Conservation (phyloP, 2,329 filamentous ascomycete genomes). For the Trichoderma koningii region DNA sequence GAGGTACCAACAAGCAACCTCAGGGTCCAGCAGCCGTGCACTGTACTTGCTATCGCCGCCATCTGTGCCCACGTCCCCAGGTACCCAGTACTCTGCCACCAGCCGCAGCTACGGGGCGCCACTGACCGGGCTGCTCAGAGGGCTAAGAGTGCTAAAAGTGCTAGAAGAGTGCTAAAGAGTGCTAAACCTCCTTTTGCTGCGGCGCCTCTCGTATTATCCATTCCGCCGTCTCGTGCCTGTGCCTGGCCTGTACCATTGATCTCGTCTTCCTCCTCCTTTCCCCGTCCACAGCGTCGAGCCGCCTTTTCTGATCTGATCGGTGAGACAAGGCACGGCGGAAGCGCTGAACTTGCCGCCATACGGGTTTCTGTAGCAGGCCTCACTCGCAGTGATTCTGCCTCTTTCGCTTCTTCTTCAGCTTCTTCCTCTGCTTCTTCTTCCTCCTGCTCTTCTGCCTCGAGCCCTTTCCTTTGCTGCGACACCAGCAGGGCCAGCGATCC, state of each 20-base stretch:
- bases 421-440: neutral
- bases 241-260: neutral
- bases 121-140: neutral
- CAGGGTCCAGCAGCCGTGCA: neutral
- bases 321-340: constrained; percentile 14
- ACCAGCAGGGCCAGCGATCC: neutral
- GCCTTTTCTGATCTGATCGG: constrained; percentile 16
- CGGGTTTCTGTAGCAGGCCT: constrained; percentile 7
- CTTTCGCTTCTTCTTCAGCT: neutral
- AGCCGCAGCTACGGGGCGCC: constrained; percentile 18
- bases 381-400: neutral
- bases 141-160: too few species aligned
- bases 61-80: neutral
- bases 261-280: constrained; percentile 25
- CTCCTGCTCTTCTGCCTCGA: neutral
- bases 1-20: neutral
- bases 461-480: constrained; percentile 8
- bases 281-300: constrained; percentile 2
- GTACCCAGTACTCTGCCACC: constrained; percentile 6
- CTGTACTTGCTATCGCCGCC: constrained; percentile 6
- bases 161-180: too few species aligned
- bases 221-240: neutral
- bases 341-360: constrained; percentile 8
- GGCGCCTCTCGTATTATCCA: constrained; percentile 26
- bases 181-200: constrained; percentile 26